Conservation (phyloP, 306 rosid genomes). For the Corylus heterophylla region DNA sequence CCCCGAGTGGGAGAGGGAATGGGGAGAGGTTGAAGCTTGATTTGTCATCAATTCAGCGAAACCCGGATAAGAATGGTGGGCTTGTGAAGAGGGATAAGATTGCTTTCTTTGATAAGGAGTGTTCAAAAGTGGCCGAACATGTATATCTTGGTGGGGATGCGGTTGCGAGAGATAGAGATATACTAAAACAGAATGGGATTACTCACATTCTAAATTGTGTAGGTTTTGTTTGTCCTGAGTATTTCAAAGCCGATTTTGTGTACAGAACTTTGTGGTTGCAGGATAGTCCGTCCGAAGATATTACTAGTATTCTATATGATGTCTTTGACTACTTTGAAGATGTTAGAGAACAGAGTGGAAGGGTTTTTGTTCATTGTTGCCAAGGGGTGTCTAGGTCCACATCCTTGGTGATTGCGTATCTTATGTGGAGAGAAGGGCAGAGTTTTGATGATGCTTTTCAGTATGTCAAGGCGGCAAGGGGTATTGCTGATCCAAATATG, state of each 20-base stretch:
- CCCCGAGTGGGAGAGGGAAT: constrained; percentile 77
- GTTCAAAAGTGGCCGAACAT: constrained; percentile 94
- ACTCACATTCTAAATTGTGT: constrained; percentile 96
- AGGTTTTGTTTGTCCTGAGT: constrained; percentile 97
- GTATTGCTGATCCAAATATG: constrained; percentile 99
- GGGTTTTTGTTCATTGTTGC: constrained; percentile 98
- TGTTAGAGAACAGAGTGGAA: constrained; percentile 87
- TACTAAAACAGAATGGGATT: constrained; percentile 81
- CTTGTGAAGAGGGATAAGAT: constrained; percentile 96
- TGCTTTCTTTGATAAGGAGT: constrained; percentile 95
- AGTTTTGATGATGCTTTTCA: constrained; percentile 99
- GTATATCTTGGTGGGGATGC: constrained; percentile 98
- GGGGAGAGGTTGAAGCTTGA: constrained; percentile 97
- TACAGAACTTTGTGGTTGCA: constrained; percentile 97
- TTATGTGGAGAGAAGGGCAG: constrained; percentile 99
- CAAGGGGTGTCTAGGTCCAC: constrained; percentile 99
- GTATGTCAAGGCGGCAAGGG: constrained; percentile 98
- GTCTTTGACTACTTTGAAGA: constrained; percentile 99
- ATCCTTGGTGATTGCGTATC: constrained; percentile 93
- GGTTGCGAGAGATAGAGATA: constrained; percentile 91
- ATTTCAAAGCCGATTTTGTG: constrained; percentile 79
- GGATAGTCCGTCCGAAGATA: constrained; percentile 97
- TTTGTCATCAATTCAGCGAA: constrained; percentile 83
- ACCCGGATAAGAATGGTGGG: constrained; percentile 75
- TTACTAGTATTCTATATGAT: constrained; percentile 89